Conservation (phyloP, 495 filamentous ascomycete species). For the Aspergillus bertholletiae region DNA sequence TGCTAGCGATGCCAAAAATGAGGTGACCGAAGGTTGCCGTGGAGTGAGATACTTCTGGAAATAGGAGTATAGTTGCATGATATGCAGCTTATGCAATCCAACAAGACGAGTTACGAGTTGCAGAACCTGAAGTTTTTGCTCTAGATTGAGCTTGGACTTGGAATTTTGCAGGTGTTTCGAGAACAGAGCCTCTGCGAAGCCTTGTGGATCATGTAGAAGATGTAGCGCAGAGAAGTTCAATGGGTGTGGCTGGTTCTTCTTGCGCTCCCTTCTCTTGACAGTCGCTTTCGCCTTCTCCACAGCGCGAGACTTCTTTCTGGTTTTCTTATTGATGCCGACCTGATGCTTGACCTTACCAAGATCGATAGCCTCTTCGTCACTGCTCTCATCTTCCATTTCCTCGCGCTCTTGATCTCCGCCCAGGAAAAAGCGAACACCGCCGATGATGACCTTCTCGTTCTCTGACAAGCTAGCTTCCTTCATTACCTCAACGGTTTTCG, state of each 20-base stretch:
- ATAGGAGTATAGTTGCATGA: slow-evolving; percentile 84
- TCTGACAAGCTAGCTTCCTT: slow-evolving; percentile 79
- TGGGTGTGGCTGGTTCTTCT: slow-evolving; percentile 79
- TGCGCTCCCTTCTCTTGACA: slow-evolving; percentile 77
- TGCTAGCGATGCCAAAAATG: slow-evolving; percentile 88
- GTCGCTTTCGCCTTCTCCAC: slow-evolving; percentile 75
- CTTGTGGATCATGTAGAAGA: slow-evolving; percentile 91
- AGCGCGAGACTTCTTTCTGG: slow-evolving; percentile 74
- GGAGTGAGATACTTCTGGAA: slow-evolving; percentile 83
- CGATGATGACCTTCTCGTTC: slow-evolving; percentile 84
- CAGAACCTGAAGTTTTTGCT: slow-evolving; percentile 82
- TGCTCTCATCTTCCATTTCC: slow-evolving; percentile 83
- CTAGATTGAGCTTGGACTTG: slow-evolving; percentile 83
- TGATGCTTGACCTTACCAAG: slow-evolving; percentile 80
- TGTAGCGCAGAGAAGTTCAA: slow-evolving; percentile 99
- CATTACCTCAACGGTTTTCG: slow-evolving; percentile 89
- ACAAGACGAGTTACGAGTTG: slow-evolving; percentile 88
- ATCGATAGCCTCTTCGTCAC: slow-evolving; percentile 74
- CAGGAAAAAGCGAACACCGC: slow-evolving; percentile 89
- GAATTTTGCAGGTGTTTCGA: slow-evolving; percentile 83
- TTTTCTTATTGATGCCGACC: slow-evolving; percentile 90
- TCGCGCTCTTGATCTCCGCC: slow-evolving; percentile 93
- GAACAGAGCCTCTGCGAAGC: slow-evolving; percentile 88
- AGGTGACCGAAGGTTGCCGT: slow-evolving; percentile 87
- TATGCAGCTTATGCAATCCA: slow-evolving; percentile 83